phyloP scores from a whole-genome alignment of 2,329 filamentous ascomycete species.

The Fusarium sp. region DNA sequence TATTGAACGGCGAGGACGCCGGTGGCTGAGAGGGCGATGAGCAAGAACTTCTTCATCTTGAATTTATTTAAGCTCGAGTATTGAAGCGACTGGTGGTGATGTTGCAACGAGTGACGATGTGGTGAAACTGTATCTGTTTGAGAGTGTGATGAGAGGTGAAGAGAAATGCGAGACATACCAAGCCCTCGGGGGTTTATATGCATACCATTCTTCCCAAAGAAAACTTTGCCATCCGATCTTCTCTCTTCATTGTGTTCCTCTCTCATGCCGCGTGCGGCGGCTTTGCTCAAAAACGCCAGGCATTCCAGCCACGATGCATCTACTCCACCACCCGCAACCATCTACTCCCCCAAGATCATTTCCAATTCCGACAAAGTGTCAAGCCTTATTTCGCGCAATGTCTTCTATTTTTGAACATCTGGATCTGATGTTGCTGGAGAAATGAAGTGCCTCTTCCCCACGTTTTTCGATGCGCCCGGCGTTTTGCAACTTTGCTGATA shows the following conservation, averaged over 20 bases:
- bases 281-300: constrained; percentile 21
- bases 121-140: constrained; percentile 4
- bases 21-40: constrained; percentile 40
- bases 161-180: constrained; percentile 11
- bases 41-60: constrained; percentile 44
- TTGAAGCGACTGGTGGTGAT: neutral
- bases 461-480: constrained; percentile 10
- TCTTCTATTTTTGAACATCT: neutral
- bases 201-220: neutral
- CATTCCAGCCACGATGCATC: constrained; percentile 37
- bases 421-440: neutral
- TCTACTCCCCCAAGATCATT: constrained; percentile 17
- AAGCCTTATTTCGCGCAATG: neutral
- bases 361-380: neutral
- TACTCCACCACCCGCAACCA: constrained; percentile 26
- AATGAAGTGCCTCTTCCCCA: neutral
- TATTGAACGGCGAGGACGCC: constrained; percentile 33
- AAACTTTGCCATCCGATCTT: neutral
- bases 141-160: neutral
- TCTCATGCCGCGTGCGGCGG: constrained; percentile 16
- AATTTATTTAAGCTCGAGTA: too few species aligned
- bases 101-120: neutral
- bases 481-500: neutral
- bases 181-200: constrained; percentile 20
- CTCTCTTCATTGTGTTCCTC: neutral